Base-by-base conservation (phyloP, 1,284 basidiomycete species). In the Pascua guehoae region DNA sequence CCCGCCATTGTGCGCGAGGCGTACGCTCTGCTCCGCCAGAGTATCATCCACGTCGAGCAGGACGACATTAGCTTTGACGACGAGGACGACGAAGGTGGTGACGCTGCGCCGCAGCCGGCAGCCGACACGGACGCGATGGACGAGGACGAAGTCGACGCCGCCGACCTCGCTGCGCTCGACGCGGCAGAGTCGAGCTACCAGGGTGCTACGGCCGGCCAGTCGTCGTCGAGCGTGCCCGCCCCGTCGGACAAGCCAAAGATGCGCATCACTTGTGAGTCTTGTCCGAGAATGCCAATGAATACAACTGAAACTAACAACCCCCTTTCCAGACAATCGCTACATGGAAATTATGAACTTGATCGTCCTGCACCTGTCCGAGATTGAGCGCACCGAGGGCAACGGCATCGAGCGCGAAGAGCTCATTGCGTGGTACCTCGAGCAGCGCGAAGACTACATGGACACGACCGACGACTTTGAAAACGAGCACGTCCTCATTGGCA, bases 1-100 rank as follows among this genome's bases (percentile, higher is more conserved):
- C 93, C 94, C 0, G 87, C 84, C 1, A 97, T 96, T 72, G 96
- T 99, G 15, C 85, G 91, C 37, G 96, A 99, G 78, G 95, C 96
- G 2, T 98, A 91, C 78, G 87, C 85, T 36, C 86, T 99, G 12
- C 81, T 99, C 17, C 86, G 90, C 41, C 93, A 98, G 76, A 98
- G 94, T 3, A 99, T 98, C 78, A 98, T 98, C 68, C 96, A 98
- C 70, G 95, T 99, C 63, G 96, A 98, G 74, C 93, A 98, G 77
- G 96, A 99, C 71, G 95, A 98, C 68, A 88, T 99, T 70, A 91
- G 94, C 72, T 91, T 98, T 70, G 95, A 98, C 70, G 92, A 96
- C 62, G 93, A 96, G 70, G 91, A 93, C 53, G 81, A 84, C 2
- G 82, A 83, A 55, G 63, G 52, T 40, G 81, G 84, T 38, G 81